These are phyloP conservation scores for Arctostaphylos glauca DNA, from an alignment of 148 eudicot species.

Conservation along the genomic window DNA sequence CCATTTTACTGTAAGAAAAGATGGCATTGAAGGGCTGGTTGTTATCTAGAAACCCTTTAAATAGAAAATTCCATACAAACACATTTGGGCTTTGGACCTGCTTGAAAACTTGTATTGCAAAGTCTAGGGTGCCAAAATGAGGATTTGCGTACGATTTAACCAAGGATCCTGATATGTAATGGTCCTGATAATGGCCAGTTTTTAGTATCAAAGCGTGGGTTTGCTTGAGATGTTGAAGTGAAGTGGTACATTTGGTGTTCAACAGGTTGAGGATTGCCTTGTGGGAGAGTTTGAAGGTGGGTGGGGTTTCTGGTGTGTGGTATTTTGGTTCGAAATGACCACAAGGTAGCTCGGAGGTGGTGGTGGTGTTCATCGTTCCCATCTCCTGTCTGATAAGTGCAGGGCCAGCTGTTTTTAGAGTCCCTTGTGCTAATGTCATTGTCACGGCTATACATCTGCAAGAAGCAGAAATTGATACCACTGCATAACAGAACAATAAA, in stretches of 20 bases:
- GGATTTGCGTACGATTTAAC: conserved; percentile 30
- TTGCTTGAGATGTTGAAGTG: conserved; percentile 36
- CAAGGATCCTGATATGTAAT: conserved; percentile 34
- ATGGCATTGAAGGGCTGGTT: conserved; percentile 22
- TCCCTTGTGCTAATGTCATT: conserved; percentile 79
- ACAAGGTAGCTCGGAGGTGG: conserved; percentile 22
- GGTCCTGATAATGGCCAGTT: conserved; percentile 31
- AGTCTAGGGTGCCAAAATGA: conserved; percentile 13
- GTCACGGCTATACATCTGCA: conserved; percentile 97
- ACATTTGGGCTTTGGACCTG: conserved; percentile 34
- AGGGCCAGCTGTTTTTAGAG: conserved; percentile 67
- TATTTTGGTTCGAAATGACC: conserved; percentile 19
- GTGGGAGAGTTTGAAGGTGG: conserved; percentile 18
- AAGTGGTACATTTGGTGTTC: conserved; percentile 31
- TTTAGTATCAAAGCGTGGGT: conserved; percentile 34
- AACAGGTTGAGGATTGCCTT: conserved; percentile 28
- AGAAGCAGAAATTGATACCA: conserved; percentile 16
- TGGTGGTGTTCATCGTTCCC: neutral
- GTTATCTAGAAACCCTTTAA: conserved; percentile 32
- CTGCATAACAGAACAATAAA: neutral
- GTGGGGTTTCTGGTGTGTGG: conserved; percentile 9
- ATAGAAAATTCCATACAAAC: conserved; percentile 33
- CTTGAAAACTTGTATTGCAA: conserved; percentile 18
- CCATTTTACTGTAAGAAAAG: conserved; percentile 14
- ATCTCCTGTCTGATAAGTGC: conserved; percentile 44